phyloP scores from a whole-genome alignment of 305 asterid genomes.

The Petunia hybrid region DNA sequence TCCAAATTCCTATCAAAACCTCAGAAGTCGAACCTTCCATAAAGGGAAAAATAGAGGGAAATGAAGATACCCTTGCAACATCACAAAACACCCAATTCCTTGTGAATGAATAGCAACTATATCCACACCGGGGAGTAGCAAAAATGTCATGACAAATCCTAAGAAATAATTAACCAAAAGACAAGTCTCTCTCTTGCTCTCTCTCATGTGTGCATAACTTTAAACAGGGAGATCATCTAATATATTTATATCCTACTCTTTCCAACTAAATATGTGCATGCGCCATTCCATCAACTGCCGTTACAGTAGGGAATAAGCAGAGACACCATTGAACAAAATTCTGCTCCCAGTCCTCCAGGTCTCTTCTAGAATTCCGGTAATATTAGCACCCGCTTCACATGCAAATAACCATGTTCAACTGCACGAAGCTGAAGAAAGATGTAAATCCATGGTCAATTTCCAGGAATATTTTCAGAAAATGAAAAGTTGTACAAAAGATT shows the following conservation, averaged over 20 bases:
- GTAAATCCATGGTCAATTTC: neutral
- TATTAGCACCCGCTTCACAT: neutral
- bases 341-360: neutral
- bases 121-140: too few species aligned
- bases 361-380: neutral
- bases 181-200: neutral
- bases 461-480: neutral
- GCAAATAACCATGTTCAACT: slow-evolving; percentile 15
- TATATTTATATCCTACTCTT: neutral
- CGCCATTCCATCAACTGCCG: neutral
- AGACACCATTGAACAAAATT: neutral
- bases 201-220: neutral
- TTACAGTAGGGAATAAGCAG: neutral
- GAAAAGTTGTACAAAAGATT: neutral
- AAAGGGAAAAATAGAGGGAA: too few species aligned
- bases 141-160: neutral
- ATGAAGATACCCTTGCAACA: too few species aligned
- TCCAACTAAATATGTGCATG: neutral
- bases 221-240: neutral
- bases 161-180: neutral
- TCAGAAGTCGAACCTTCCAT: too few species aligned
- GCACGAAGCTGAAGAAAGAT: slow-evolving; percentile 10
- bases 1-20: too few species aligned
- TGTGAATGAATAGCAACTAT: too few species aligned
- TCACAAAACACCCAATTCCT: too few species aligned